phyloP scores from a whole-genome alignment of 495 filamentous ascomycete species.

The Pyronema domesticum region DNA sequence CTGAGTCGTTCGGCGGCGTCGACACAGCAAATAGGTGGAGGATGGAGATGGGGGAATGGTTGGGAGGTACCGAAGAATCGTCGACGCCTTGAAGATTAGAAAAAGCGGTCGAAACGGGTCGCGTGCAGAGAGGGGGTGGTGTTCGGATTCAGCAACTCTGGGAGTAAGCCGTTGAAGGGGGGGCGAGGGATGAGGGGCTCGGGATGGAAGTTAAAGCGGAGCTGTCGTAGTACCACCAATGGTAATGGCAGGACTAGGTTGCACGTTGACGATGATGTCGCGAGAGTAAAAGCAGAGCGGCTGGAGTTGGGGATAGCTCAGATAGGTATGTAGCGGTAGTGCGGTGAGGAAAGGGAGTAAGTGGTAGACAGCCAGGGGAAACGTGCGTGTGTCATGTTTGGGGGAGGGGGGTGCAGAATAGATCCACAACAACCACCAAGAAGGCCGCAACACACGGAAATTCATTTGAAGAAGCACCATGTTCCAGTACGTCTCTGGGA shows the following conservation, averaged over 20 bases:
- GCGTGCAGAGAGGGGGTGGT: not conserved
- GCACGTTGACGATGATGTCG: not conserved
- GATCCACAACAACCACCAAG: no score
- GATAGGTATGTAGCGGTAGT: not conserved
- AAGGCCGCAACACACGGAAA: no score
- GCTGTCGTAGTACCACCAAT: not conserved
- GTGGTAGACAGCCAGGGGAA: not conserved
- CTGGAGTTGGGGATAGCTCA: not conserved
- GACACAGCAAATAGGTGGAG: not conserved
- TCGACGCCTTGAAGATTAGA: not conserved
- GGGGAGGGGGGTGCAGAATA: not conserved
- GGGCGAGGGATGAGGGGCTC: not conserved
- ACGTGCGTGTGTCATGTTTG: not conserved
- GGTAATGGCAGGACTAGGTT: not conserved
- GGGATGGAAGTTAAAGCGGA: not conserved
- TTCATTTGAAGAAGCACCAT: no score
- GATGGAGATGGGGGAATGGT: not conserved
- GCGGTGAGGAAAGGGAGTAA: not conserved
- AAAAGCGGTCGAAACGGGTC: not conserved
- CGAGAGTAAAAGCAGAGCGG: not conserved
- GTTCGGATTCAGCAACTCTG: not conserved
- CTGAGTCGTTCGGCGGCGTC: not conserved
- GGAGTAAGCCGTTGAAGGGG: not conserved
- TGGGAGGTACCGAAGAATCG: not conserved
- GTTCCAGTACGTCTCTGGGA: no score